Conservation (phyloP, 345 rosid genomes). For the Acer negundo region DNA sequence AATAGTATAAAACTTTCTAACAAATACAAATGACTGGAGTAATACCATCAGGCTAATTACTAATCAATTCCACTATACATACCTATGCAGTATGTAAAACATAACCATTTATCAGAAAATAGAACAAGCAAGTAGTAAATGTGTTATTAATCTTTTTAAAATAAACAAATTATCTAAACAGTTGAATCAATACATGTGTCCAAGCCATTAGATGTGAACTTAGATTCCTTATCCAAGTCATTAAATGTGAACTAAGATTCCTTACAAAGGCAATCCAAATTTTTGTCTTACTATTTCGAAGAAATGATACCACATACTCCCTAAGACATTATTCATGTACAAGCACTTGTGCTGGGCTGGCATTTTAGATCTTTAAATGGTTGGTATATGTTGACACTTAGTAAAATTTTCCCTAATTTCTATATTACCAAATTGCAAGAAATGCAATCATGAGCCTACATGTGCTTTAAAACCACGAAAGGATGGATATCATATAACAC, state of each 20-base stretch:
- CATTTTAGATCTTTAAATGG: background rate
- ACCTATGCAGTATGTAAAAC: background rate
- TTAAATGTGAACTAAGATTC: too few relatives aligned
- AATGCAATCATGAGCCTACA: constrained; percentile 1
- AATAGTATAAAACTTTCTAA: background rate
- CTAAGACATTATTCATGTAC: background rate
- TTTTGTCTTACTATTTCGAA: background rate
- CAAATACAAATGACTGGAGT: background rate
- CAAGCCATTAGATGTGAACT: background rate
- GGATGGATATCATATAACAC: background rate
- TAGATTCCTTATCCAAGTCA: background rate
- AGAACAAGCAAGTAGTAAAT: background rate
- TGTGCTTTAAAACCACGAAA: constrained; percentile 1
- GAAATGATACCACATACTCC: background rate
- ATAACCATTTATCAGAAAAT: background rate
- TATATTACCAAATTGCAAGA: background rate
- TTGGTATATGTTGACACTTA: background rate
- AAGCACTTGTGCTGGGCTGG: background rate
- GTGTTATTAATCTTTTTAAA: background rate
- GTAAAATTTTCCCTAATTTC: too few relatives aligned
- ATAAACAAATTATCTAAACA: background rate
- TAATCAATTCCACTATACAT: background rate
- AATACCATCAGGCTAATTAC: background rate
- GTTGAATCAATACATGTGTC: background rate
- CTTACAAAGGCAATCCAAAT: background rate